These are phyloP conservation scores for Groenewaldozyma salmanticensis DNA, from an alignment of 805 yeast genomes.

Conservation along the genomic window DNA sequence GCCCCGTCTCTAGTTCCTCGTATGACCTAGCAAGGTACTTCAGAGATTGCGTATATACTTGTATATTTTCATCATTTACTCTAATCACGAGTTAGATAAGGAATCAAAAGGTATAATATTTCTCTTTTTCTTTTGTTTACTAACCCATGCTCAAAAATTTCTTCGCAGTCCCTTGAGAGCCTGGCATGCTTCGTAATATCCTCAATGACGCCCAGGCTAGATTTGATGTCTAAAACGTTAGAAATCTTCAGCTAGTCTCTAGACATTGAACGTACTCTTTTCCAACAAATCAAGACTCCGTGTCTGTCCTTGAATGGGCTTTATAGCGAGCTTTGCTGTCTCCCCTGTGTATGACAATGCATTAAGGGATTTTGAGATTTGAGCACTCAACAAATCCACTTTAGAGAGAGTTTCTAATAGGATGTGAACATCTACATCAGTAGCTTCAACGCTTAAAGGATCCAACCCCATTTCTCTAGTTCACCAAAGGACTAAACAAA, in stretches of 20 bases:
- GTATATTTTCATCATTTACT: slow-evolving; percentile 13
- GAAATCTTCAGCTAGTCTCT: no score
- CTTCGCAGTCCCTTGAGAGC: slow-evolving; percentile 33
- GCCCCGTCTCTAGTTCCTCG: slow-evolving; percentile 17
- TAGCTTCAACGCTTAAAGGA: slow-evolving; percentile 5
- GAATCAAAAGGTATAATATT: not conserved
- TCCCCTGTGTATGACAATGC: slow-evolving; percentile 44
- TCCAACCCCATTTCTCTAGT: no score
- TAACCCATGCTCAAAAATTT: slow-evolving; percentile 20
- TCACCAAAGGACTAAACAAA: no score
- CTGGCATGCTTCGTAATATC: slow-evolving; percentile 34
- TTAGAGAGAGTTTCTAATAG: slow-evolving; percentile 62
- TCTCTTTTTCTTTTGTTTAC: slow-evolving; percentile 7
- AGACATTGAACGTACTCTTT: no score
- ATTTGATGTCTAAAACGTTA: no score
- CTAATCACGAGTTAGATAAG: not conserved
- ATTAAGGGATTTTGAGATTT: slow-evolving; percentile 46
- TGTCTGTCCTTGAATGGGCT: slow-evolving; percentile 62
- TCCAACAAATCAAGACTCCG: slow-evolving; percentile 46
- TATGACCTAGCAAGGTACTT: slow-evolving; percentile 17
- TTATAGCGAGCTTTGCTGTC: slow-evolving; percentile 51
- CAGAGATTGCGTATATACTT: slow-evolving; percentile 18
- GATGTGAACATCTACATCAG: slow-evolving; percentile 55
- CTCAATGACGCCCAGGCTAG: slow-evolving; percentile 20
- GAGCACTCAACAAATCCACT: slow-evolving; percentile 44